Evolutionary conservation across 139 green algal species (phyloP).

Genomic region (Micractinium sp.): DNA sequence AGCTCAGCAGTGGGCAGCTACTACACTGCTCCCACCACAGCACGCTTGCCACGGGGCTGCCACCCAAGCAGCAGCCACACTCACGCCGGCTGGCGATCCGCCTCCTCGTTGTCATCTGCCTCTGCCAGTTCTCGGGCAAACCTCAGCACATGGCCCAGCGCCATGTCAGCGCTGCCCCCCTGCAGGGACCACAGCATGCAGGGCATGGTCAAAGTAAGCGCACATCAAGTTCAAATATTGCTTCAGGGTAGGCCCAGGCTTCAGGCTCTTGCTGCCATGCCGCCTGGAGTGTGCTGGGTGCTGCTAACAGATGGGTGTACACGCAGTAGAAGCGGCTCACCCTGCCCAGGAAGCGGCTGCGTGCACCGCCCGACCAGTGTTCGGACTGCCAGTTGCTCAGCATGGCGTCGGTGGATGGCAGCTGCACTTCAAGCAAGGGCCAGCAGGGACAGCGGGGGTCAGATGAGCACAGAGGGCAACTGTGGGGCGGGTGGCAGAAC

Average conservation of each 20-base stretch:
- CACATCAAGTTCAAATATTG: too few relatives aligned
- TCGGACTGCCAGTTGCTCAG: background rate
- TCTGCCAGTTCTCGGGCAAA: background rate
- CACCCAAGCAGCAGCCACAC: background rate
- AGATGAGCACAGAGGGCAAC: too few relatives aligned
- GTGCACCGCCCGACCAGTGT: background rate
- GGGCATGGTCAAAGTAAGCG: background rate
- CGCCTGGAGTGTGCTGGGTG: too few relatives aligned
- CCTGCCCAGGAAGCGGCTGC: background rate
- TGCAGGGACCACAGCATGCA: background rate
- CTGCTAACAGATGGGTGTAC: too few relatives aligned
- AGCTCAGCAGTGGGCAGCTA: background rate
- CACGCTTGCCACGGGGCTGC: background rate
- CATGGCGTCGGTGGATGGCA: background rate
- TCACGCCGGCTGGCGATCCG: background rate
- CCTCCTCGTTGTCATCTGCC: background rate
- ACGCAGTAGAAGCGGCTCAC: background rate
- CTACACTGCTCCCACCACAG: background rate
- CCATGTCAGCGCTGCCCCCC: background rate
- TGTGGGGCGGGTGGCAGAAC: background rate
- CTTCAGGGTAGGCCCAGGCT: background rate
- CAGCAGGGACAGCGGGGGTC: too few relatives aligned
- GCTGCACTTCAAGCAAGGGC: background rate
- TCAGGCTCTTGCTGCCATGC: background rate
- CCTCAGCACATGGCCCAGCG: background rate